Conservation (phyloP, 768 basidiomycete species). For the Phanerochaete sordida region DNA sequence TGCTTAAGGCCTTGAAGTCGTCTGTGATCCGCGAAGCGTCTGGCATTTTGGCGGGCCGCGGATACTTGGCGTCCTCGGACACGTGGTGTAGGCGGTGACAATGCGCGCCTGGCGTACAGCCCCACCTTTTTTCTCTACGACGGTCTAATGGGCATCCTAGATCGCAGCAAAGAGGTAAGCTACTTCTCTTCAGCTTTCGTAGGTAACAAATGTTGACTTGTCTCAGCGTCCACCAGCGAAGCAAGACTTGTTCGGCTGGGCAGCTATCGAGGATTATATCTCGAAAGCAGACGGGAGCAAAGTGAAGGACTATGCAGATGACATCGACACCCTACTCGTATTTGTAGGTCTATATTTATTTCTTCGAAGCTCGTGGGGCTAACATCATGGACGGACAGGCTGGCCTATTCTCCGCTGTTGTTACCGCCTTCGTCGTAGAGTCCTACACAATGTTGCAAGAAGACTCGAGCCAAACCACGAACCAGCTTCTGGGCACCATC, state of each 20-base stretch:
- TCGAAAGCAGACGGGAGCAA: background rate
- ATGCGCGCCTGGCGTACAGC: background rate
- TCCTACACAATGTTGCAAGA: background rate
- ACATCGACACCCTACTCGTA: background rate
- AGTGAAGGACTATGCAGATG: background rate
- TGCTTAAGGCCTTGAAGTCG: no score
- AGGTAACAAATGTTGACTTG: background rate
- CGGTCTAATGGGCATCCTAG: background rate
- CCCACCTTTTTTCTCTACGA: background rate
- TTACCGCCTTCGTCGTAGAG: constrained; percentile 1
- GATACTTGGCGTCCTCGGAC: no score
- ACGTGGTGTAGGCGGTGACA: no score
- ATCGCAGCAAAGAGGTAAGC: background rate
- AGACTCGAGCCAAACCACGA: background rate
- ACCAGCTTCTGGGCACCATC: background rate
- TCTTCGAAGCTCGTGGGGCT: background rate
- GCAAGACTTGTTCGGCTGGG: background rate
- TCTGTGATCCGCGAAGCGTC: no score
- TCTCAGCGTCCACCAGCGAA: background rate
- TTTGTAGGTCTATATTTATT: background rate
- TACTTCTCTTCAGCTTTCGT: background rate
- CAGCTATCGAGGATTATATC: background rate
- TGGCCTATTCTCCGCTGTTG: constrained; percentile 1
- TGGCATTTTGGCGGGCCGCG: no score
- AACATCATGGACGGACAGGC: background rate